Evolutionary conservation across 2,329 filamentous ascomycete species (phyloP), one percentile per base, ranked within the genome.

Genomic region (Hymenoscyphus repandus): DNA sequence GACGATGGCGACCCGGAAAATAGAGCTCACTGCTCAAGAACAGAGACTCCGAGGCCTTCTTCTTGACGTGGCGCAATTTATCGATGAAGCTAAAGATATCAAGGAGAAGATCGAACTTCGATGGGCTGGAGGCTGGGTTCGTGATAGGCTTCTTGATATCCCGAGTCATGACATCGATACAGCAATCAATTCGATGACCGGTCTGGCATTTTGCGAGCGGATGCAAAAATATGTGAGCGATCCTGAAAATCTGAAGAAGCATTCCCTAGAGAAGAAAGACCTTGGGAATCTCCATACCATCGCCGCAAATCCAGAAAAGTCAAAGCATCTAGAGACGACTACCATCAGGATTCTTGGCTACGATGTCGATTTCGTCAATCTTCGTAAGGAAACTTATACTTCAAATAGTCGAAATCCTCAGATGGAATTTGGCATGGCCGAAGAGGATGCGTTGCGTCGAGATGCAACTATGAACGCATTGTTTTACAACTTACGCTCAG

Each of bases 381-480:
- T 97, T 42, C 80, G 92, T 41, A 95, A 90, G 65, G 93, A 97
- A 71, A 91, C 86, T 0, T 97, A 97, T 62, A 79, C 84, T 1
- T 85, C 89, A n/a, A 83, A 93, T 53, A 95, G 88, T 64, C 82
- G 93, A 33, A 96, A 95, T 62, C 92, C 92, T 1, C 78, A 89
- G 61, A 87, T 97, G 78, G 90, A 96, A 66, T 96, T 96, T 68
- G 93, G 92, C 5, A 96, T 90, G 0, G 85, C 92, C 0, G 79
- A 88, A 65, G 90, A 99, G 68, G 92, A 99, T 69, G 92, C 92
- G 2, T 67, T 90, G 58, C 83, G 92, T 18, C 83, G 92, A 43
- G 92, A 99, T 73, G 91, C 92, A 18, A 96, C 90, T 0, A 83
- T 97, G 54, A 99, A 99, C 66, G 90, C 93, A 20, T 80, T 99